Conservation (phyloP, 176 grass and related monocot genomes). For the Rhynchospora breviuscula region DNA sequence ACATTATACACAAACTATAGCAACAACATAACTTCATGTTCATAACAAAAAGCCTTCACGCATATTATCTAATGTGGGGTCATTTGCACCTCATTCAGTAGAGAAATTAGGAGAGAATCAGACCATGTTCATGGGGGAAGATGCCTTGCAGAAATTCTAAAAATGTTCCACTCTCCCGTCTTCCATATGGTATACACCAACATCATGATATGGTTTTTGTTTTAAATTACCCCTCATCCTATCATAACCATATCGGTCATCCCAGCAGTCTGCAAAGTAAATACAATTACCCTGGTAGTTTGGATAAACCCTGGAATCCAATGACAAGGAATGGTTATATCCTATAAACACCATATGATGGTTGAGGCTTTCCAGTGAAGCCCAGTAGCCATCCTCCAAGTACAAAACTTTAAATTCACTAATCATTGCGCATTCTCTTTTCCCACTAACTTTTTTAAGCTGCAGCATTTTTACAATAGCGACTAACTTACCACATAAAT, state of each 20-base stretch:
- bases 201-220: background rate
- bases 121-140: background rate
- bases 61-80: background rate
- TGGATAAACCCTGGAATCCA: background rate
- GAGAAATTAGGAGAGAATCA: background rate
- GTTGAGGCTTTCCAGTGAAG: background rate
- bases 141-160: background rate
- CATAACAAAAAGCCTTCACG: background rate
- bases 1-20: too few relatives aligned
- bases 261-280: background rate
- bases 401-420: background rate
- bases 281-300: background rate
- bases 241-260: background rate
- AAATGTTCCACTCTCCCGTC: background rate
- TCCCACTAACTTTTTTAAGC: too few relatives aligned
- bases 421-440: background rate
- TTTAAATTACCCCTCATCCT: background rate
- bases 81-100: background rate
- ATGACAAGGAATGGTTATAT: background rate
- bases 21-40: too few relatives aligned
- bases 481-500: background rate
- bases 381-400: background rate
- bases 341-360: constrained; percentile 14
- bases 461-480: background rate
- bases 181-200: background rate